These are phyloP conservation scores for Coemansia sp. DNA, from an alignment of 192 early-diverging fungal genomes.

Conservation along the genomic window DNA sequence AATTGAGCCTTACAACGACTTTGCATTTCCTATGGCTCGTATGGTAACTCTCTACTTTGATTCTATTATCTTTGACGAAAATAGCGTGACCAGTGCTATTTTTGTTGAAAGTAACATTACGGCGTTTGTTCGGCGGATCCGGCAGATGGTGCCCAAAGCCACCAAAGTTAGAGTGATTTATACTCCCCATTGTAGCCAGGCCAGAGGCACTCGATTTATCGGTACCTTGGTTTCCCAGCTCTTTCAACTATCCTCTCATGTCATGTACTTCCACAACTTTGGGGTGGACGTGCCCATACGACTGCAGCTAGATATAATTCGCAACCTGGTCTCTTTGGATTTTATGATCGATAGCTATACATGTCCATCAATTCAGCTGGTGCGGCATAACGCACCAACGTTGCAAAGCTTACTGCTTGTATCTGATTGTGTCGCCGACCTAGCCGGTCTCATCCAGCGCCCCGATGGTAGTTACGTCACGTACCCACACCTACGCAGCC, in stretches of 20 bases:
- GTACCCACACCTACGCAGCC: background rate
- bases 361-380: background rate
- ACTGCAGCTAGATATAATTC: background rate
- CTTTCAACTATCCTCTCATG: background rate
- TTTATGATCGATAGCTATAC: background rate
- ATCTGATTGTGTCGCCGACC: background rate
- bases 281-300: background rate
- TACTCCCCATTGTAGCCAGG: background rate
- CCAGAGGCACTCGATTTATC: background rate
- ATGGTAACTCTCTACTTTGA: background rate
- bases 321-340: background rate
- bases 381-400: background rate
- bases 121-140: background rate
- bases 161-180: background rate
- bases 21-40: background rate
- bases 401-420: background rate
- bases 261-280: background rate
- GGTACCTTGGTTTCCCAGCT: background rate
- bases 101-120: background rate
- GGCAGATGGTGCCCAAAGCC: background rate
- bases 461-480: background rate
- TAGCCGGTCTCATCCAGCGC: conserved; percentile 2
- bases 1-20: background rate
- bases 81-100: background rate
- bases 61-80: background rate